Conservation (phyloP, 2,329 filamentous ascomycete genomes). For the Pseudogymnoascus sp. region DNA sequence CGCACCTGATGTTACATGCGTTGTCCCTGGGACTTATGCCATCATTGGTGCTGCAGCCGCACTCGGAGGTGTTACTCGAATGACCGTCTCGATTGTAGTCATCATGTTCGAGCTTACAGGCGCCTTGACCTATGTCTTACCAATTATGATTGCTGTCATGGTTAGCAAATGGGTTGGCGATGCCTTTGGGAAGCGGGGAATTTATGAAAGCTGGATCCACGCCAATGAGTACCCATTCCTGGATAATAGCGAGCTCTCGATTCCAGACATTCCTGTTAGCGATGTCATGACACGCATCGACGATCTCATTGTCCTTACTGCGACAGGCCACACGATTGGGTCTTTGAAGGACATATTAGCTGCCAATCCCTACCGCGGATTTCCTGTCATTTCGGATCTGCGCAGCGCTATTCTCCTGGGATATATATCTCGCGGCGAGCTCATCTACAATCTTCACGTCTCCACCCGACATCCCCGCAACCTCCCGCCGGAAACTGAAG, state of each 20-base stretch:
- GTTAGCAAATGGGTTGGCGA: conserved; percentile 97
- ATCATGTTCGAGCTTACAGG: conserved; percentile 99
- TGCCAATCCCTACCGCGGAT: conserved; percentile 74
- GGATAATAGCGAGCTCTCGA: conserved; percentile 68
- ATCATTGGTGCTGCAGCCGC: conserved; percentile 92
- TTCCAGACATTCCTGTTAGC: conserved; percentile 77
- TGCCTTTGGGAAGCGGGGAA: conserved; percentile 82
- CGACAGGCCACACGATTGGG: conserved; percentile 78
- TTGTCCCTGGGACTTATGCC: conserved; percentile 91
- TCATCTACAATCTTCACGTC: conserved; percentile 68
- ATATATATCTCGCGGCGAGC: conserved; percentile 88
- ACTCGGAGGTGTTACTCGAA: conserved; percentile 85
- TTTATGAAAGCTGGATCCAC: conserved; percentile 97
- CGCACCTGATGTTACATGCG: conserved; percentile 75
- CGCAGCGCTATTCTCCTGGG: conserved; percentile 73
- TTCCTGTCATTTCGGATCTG: conserved; percentile 76
- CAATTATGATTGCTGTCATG: conserved; percentile 99
- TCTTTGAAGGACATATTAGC: conserved; percentile 63
- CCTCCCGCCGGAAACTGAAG: conserved; percentile 63
- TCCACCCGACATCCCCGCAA: conserved; percentile 47
- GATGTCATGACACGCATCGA: conserved; percentile 90
- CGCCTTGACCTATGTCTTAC: conserved; percentile 88
- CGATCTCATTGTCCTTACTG: conserved; percentile 79
- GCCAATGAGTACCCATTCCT: conserved; percentile 93
- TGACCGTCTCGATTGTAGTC: conserved; percentile 97